These are phyloP conservation scores for Colletotrichum lentis DNA, from an alignment of 2,329 filamentous ascomycete genomes.

Conservation along the genomic window DNA sequence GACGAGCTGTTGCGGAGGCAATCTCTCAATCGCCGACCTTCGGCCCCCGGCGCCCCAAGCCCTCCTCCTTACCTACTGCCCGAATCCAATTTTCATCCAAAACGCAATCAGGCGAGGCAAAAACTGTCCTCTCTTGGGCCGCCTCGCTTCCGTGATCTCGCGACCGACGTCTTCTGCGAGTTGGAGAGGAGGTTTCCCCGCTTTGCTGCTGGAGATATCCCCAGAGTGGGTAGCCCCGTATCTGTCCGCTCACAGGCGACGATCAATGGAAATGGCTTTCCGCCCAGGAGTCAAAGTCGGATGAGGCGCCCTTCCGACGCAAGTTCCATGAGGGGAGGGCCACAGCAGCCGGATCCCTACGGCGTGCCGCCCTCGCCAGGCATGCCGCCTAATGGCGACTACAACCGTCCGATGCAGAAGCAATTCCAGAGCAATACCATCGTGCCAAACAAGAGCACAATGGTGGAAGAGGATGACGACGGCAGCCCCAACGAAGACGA, in stretches of 20 bases:
- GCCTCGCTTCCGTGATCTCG: conserved; percentile 87
- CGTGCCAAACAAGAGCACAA: conserved; percentile 95
- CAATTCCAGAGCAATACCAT: conserved; percentile 96
- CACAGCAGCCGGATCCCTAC: conserved; percentile 55
- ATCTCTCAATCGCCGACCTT: conserved; percentile 65
- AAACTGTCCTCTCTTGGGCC: conserved; percentile 90
- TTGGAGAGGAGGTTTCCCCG: conserved; percentile 88
- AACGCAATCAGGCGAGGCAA: conserved; percentile 96
- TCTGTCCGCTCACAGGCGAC: conserved; percentile 68
- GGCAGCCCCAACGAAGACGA: conserved; percentile 64
- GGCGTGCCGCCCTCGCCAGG: conserved; percentile 68
- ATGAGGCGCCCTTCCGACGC: conserved; percentile 68
- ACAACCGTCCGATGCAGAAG: conserved; percentile 81
- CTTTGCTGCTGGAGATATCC: conserved; percentile 75
- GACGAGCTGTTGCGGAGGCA: conserved; percentile 93
- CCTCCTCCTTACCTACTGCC: conserved; percentile 81
- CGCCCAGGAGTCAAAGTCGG: conserved; percentile 61
- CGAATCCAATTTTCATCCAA: conserved; percentile 92
- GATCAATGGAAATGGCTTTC: conserved; percentile 63
- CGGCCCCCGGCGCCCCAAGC: conserved; percentile 59
- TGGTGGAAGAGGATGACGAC: conserved; percentile 95
- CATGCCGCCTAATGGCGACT: conserved; percentile 65
- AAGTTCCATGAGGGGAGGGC: conserved; percentile 64
- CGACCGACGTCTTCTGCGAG: conserved; percentile 95
- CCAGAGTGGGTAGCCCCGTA: conserved; percentile 73